Evolutionary conservation across 2,329 filamentous ascomycete genomes (phyloP), one percentile per base, ranked within the genome.

Genomic region (Alternaria gaisen): DNA sequence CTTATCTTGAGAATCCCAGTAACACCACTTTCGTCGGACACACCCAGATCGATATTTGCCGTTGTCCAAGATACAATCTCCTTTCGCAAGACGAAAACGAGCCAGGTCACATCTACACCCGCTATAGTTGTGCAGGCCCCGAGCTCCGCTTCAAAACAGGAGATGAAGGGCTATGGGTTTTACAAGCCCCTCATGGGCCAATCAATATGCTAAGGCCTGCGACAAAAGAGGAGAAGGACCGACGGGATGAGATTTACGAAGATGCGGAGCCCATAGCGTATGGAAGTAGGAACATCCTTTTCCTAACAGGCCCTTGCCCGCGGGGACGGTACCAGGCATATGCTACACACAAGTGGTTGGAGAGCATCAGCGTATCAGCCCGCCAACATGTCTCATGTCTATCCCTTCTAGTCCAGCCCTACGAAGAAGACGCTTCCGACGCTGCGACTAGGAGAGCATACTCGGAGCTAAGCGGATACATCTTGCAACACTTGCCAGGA

Each of bases 321-420:
- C 63, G 75, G 18, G 75, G 75, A 16, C 64, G 74, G n/a, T 77
- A 77, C 40, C 74, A 77, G 44, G 68, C 72, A 4, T 72, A 75
- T 47, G 74, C 72, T n/a, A 73, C 74, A 0, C 62, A 65, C 10
- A 60, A 48, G 1, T 77, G 69, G 61, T 63, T 77, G n/a, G 53
- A 66, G 5, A 57, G 58, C 1, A 53, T 74, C 11, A 59, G 44
- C 30, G n/a, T 51, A 8, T 34, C 50, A 10, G 71, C 68, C 26
- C 64, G 70, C 12, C n/a, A 55, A 18, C 52, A 69, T 10, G 50
- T 77, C 12, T 67, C 66, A n/a, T 22, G 42, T 16, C 26, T 75
- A 8, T 72, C 64, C 20, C 53, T 77, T 9, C 66, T 72, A 6
- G 56, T 69, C 14, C 69, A 76, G 22, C 62, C 65, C 4, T 74